Evolutionary conservation across 345 rosid species (phyloP).

Genomic region (Gossypium rotundifolium): DNA sequence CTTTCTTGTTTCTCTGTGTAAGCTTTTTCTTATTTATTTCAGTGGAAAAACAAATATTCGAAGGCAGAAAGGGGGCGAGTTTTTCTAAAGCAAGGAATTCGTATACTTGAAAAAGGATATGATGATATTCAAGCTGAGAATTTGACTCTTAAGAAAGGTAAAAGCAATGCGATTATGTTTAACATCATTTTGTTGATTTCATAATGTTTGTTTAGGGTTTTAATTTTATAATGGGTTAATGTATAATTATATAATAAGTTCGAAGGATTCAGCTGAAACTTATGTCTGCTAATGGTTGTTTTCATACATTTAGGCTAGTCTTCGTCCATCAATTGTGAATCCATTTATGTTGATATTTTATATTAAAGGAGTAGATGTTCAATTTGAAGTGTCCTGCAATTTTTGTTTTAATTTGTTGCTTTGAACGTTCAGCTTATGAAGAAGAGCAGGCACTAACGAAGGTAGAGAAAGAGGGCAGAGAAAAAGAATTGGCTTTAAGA

Average conservation of each 20-base stretch:
- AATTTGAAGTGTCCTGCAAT: neutral
- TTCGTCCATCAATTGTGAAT: neutral
- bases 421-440: conserved; percentile 36
- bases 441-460: conserved; percentile 30
- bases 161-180: neutral
- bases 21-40: neutral
- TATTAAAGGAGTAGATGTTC: neutral
- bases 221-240: neutral
- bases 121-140: conserved; percentile 35
- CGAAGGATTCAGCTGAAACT: neutral
- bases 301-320: neutral
- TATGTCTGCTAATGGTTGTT: neutral
- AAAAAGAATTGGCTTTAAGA: conserved; percentile 7
- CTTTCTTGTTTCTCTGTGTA: neutral
- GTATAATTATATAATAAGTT: neutral
- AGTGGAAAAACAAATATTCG: conserved; percentile 62
- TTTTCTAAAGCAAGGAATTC: conserved; percentile 37
- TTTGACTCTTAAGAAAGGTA: conserved; percentile 49
- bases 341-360: neutral
- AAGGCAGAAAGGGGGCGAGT: conserved; percentile 41
- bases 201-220: neutral
- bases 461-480: conserved; percentile 31
- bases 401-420: neutral
- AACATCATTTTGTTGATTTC: neutral
- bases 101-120: conserved; percentile 33